phyloP scores from a whole-genome alignment of 331 rosid genomes.

The Pyrus hybrid region DNA sequence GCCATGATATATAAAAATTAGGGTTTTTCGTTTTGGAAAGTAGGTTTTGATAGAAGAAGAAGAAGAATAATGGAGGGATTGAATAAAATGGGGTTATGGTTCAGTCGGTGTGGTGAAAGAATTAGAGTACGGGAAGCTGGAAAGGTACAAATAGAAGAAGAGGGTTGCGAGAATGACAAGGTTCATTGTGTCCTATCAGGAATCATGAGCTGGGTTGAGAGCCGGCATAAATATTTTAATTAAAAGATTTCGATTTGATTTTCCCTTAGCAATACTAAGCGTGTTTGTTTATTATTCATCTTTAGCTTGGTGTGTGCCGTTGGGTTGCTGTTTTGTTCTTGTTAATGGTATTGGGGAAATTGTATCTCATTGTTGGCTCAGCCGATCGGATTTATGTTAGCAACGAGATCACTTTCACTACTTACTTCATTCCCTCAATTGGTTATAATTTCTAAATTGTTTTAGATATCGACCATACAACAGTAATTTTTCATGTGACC shows the following conservation, averaged over 20 bases:
- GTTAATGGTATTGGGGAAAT: neutral
- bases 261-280: neutral
- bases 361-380: neutral
- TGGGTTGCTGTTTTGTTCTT: conserved; percentile 6
- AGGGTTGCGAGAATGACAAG: conserved; percentile 14
- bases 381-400: neutral
- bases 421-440: neutral
- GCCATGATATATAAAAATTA: neutral
- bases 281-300: neutral
- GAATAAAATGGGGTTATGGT: neutral
- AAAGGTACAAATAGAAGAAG: conserved; percentile 7
- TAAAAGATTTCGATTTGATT: neutral
- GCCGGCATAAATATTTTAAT: conserved; percentile 9
- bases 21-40: neutral
- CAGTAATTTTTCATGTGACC: too few species aligned
- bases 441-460: too few species aligned
- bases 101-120: neutral
- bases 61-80: neutral
- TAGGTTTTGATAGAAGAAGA: neutral
- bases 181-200: neutral
- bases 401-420: neutral
- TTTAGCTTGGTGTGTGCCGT: neutral
- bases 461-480: too few species aligned
- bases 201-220: conserved; percentile 4
- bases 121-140: neutral